A percentile compares a stretch with the other conserved stretches of the same genome.
phyloP scores from a whole-genome alignment of 345 rosid genomes.

The Gossypium stocksii region DNA sequence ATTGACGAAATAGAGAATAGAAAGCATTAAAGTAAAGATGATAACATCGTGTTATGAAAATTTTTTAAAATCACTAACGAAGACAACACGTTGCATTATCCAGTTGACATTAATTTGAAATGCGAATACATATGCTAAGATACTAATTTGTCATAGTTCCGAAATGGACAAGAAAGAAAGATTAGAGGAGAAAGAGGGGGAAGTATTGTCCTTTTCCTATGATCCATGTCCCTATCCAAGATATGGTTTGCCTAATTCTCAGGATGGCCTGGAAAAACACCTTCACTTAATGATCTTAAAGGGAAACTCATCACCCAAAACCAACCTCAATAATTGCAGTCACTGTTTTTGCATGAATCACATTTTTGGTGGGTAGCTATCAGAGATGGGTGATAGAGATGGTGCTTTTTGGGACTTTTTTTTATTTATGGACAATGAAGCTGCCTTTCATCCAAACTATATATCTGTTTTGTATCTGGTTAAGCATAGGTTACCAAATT shows the following conservation, averaged over 20 bases:
- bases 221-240: background rate
- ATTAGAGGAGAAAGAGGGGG: constrained; percentile 16
- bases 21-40: no score
- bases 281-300: background rate
- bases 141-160: background rate
- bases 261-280: background rate
- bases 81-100: background rate
- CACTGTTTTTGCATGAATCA: background rate
- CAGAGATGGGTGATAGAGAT: background rate
- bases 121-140: background rate
- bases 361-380: constrained; percentile 7
- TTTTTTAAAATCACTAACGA: background rate
- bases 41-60: no score
- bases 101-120: background rate
- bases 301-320: background rate
- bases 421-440: constrained; percentile 26
- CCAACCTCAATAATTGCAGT: background rate
- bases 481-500: constrained; percentile 18
- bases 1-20: no score
- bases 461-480: no score
- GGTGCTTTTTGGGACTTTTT: constrained; percentile 10
- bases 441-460: constrained; percentile 24
- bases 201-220: constrained; percentile 5
- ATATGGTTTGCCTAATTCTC: background rate
- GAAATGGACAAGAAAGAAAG: background rate